phyloP scores from a whole-genome alignment of 1,139 yeast species.

The Geotrichum reessii region DNA sequence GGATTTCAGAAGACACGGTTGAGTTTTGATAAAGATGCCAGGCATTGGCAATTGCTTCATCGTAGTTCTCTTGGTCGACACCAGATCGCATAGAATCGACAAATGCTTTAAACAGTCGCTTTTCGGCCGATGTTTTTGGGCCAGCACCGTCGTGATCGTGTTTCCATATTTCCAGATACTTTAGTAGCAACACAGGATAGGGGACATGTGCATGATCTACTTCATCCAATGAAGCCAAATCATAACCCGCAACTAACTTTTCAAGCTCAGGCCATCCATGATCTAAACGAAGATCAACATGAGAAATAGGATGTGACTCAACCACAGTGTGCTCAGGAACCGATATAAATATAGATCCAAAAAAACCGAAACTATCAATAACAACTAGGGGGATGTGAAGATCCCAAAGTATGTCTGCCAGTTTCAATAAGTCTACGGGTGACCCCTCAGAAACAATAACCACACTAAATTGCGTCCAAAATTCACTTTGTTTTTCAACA shows the following conservation, averaged over 20 bases:
- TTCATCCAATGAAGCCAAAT: constrained; percentile 44
- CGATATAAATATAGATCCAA: constrained; percentile 55
- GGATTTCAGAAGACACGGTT: constrained; percentile 37
- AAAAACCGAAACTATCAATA: constrained; percentile 56
- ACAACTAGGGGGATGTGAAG: constrained; percentile 50
- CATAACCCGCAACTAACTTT: constrained; percentile 47
- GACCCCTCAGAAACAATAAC: constrained; percentile 45
- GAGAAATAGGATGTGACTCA: constrained; percentile 67
- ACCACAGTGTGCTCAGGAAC: constrained; percentile 57
- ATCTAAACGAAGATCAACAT: constrained; percentile 66
- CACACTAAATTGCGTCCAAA: constrained; percentile 50
- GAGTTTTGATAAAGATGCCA: constrained; percentile 43
- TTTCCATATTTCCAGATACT: constrained; percentile 48
- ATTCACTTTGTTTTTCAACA: constrained; percentile 2
- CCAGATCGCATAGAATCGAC: constrained; percentile 36
- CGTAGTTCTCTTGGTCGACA: constrained; percentile 53
- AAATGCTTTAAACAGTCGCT: constrained; percentile 43
- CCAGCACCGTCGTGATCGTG: constrained; percentile 32
- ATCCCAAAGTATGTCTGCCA: constrained; percentile 43
- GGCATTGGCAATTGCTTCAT: constrained; percentile 62
- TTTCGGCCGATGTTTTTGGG: constrained; percentile 47
- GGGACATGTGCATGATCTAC: constrained; percentile 68
- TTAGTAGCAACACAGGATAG: constrained; percentile 58
- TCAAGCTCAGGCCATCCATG: constrained; percentile 71
- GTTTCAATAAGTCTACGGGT: constrained; percentile 24